Evolutionary conservation across 2,329 filamentous ascomycete genomes (phyloP), one percentile per base, ranked within the genome.

Genomic region (Thielaviopsis euricoi): DNA sequence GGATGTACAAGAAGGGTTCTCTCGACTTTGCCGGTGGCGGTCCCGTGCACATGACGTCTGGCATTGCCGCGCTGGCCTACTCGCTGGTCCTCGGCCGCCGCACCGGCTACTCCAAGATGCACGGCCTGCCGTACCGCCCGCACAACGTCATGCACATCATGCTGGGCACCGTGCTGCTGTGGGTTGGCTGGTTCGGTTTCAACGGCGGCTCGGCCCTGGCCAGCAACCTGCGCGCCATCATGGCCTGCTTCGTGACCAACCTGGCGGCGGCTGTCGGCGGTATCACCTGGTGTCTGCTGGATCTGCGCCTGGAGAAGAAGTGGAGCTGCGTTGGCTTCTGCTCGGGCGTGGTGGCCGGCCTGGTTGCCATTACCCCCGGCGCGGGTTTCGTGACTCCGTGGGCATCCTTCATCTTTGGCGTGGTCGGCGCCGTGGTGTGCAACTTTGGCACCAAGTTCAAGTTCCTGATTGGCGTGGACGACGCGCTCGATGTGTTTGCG

Each of bases 171-270:
- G 78, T 84, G 25, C 79, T 85, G 70, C 77, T 95, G 54, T 96
- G 90, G 90, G 87, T 95, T 52, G 89, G 90, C 60, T 96, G 89
- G 90, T 93, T 95, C 68, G 90, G 90, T 53, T 96, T 96, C 80
- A 96, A 95, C 71, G 89, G 87, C 57, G 90, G 90, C 62, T 80
- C 85, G 3, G 90, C 89, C 1, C 76, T 94, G 50, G 78, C 80
- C 60, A 86, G 88, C 62, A 95, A 93, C 73, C 74, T 95, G 64
- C 87, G 90, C 61, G 87, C 90, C 57, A 77, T 95, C 69, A 91
- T 95, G 86, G 89, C 90, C 57, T 86, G 86, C 65, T 80, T 93
- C 54, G 87, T 91, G 62, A 95, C 90, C 60, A 91, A 95, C 71
- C 75, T 95, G 22, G 85, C 90, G 52, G 90, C 90, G 21, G 87